Base-by-base conservation (phyloP, 2,329 filamentous ascomycete species). In the Orbilia blumenaviensis region DNA sequence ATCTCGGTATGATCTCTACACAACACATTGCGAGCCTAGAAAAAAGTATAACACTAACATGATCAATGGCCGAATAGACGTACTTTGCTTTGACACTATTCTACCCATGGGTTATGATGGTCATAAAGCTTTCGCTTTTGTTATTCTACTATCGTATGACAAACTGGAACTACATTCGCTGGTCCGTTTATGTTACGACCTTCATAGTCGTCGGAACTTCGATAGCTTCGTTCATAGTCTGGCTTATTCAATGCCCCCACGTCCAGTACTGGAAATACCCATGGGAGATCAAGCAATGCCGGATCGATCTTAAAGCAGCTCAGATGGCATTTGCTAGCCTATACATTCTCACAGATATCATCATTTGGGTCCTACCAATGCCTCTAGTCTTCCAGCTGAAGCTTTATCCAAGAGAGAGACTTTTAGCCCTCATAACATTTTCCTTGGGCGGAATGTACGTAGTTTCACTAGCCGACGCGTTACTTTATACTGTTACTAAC, bases 81-180 rank as follows among this genome's bases (percentile, higher is more conserved):
- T 61, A 66, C n/a, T 61, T 36, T 3, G 44, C 12, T 14, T 52
- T 77, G 4, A 27, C 32, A 5, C 4, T 66, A 12, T 23, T 63
- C 1, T 77, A 77, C 25, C 66, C 73, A 1, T 77, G 56, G 63
- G 66, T 68, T 7, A 77, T 77, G 38, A 66, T 77, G 60, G 16
- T 29, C 7, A 66, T 77, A 46, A 77, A 77, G 41, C 36, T 72
- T 6, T 77, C 73, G 2, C 66, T 77, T 0, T 27, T 77, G 7
- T 10, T 71, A 10, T 77, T 77, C 25, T 77, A 71, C n/a, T 77
- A 66, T 29, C 44, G 62, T 16, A 77, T 77, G 73, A 77, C 73
- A 25, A 72, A 63, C 16, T 77, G 73, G 73, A 77, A 71, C 56
- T 69, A 69, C 18, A 72, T 77, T 9, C 66, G 62, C n/a, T 71